Evolutionary conservation across 352 stramenopile species (phyloP).

Genomic region (Phytophthora tubulina): DNA sequence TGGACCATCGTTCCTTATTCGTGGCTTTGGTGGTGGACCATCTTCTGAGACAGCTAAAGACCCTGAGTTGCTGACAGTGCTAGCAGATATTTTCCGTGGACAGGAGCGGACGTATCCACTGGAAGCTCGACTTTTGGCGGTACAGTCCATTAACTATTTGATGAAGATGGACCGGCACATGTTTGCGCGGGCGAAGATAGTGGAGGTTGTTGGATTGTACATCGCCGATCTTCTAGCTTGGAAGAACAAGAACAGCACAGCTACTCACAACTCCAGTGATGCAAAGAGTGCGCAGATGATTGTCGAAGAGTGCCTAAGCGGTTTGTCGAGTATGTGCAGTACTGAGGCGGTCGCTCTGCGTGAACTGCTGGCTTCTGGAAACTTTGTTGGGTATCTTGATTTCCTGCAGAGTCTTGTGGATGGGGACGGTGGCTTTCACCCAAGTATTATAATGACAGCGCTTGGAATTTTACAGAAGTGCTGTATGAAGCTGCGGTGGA

Average conservation of each 20-base stretch:
- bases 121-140: constrained; percentile 65
- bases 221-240: constrained; percentile 58
- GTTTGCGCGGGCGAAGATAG: constrained; percentile 55
- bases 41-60: constrained; percentile 61
- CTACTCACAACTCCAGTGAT: constrained; percentile 6
- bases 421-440: constrained; percentile 57
- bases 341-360: constrained; percentile 64
- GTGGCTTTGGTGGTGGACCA: constrained; percentile 53
- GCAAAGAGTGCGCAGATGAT: constrained; percentile 65
- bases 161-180: constrained; percentile 84
- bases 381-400: constrained; percentile 65
- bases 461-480: constrained; percentile 80
- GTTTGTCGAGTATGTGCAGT: constrained; percentile 72
- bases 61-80: constrained; percentile 59
- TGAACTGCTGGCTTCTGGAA: constrained; percentile 49
- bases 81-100: constrained; percentile 64
- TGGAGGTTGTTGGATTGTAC: constrained; percentile 67
- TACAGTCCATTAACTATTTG: constrained; percentile 89
- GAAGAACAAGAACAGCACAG: constrained; percentile 24
- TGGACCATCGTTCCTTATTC: constrained; percentile 62
- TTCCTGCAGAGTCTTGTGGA: constrained; percentile 58
- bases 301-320: constrained; percentile 84
- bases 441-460: constrained; percentile 69
- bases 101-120: constrained; percentile 45
- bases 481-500: constrained; percentile 77